A percentile compares a stretch with the other conserved stretches of the same genome.
Conservation (phyloP, 192 early-diverging fungal species). For the Spizellomyces punctatus region DNA sequence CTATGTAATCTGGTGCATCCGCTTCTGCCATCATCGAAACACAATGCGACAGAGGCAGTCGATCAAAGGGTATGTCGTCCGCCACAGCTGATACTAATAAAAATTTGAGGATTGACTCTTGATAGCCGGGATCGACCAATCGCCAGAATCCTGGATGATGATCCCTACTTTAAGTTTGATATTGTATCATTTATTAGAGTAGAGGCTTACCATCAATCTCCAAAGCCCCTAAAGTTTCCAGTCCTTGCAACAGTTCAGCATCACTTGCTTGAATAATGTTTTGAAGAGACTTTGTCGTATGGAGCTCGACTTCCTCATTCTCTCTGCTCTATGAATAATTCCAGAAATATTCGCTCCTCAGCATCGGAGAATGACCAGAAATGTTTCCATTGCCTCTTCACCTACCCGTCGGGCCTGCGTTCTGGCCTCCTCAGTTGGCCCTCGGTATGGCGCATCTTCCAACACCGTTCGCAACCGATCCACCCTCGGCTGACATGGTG, state of each 20-base stretch:
- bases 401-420: background rate
- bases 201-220: conserved; percentile 26
- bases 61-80: conserved; percentile 11
- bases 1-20: conserved; percentile 28
- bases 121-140: conserved; percentile 29
- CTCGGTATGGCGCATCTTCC: conserved; percentile 11
- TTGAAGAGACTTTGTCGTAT: conserved; percentile 19
- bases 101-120: conserved; percentile 18
- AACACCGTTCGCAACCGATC: conserved; percentile 18
- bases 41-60: conserved; percentile 2
- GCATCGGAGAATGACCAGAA: background rate
- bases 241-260: conserved; percentile 25
- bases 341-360: no score
- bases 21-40: conserved; percentile 31
- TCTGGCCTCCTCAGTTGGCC: conserved; percentile 21
- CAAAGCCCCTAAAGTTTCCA: conserved; percentile 31
- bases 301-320: background rate
- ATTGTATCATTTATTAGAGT: background rate
- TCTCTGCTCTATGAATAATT: no score
- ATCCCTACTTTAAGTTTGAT: no score
- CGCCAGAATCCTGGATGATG: conserved; percentile 21
- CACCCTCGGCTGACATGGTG: conserved; percentile 19
- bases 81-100: conserved; percentile 17
- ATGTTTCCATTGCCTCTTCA: background rate
- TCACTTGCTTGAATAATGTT: conserved; percentile 35